Percentiles rank a stretch among this genome's conserved stretches.
phyloP scores from a whole-genome alignment of 164 flowering plant species.

The Cinnamomum micranthum region DNA sequence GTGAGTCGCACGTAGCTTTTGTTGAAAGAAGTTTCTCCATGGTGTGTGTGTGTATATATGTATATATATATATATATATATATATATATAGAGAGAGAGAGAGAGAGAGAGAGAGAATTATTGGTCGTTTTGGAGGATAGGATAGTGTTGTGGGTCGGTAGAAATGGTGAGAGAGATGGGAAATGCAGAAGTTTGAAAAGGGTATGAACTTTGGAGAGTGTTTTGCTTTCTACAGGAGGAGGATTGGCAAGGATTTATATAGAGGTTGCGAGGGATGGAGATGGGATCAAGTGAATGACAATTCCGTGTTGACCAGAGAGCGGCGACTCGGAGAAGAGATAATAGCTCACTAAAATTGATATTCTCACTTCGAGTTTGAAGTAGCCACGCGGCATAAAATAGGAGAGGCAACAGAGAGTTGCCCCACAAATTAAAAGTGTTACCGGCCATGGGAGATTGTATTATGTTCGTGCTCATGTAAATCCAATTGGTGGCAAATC shows the following conservation, averaged over 20 bases:
- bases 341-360: too few species aligned
- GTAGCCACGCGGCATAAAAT: too few species aligned
- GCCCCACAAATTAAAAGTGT: too few species aligned
- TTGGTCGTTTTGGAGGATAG: neutral
- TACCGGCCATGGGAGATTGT: too few species aligned
- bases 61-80: neutral
- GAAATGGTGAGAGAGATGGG: neutral
- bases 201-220: neutral
- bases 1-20: slow-evolving; percentile 36
- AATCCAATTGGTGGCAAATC: too few species aligned
- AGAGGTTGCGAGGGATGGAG: neutral
- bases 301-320: neutral
- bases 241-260: neutral
- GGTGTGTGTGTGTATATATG: neutral
- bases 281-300: neutral
- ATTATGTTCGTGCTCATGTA: too few species aligned
- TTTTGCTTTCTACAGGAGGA: neutral
- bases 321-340: neutral
- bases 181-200: neutral
- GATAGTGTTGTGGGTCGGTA: neutral
- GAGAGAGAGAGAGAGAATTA: slow-evolving; percentile 1
- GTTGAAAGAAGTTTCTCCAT: slow-evolving; percentile 15
- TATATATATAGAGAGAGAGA: neutral
- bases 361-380: too few species aligned
- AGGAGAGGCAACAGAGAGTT: too few species aligned